Evolutionary conservation across 2,329 filamentous ascomycete genomes (phyloP).

Genomic region (Neonectria neomacrospora): DNA sequence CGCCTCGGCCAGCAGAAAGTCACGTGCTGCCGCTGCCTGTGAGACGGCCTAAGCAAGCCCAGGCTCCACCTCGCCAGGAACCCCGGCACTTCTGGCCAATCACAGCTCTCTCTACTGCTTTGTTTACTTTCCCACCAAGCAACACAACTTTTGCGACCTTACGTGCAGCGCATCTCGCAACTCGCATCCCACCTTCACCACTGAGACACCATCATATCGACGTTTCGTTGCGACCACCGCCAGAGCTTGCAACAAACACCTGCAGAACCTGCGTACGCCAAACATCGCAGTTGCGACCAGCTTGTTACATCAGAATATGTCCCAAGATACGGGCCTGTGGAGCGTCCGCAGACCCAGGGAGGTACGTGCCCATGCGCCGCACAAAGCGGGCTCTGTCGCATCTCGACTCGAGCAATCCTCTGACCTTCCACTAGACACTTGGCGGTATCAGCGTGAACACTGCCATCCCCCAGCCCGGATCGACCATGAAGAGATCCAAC

Average conservation of each 20-base stretch:
- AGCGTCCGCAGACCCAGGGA: slow-evolving; percentile 92
- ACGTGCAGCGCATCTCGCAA: slow-evolving; percentile 28
- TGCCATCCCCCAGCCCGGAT: slow-evolving; percentile 88
- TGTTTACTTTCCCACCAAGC: slow-evolving; percentile 58
- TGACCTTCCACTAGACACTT: slow-evolving; percentile 73
- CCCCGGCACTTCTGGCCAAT: slow-evolving; percentile 41
- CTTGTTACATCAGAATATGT: slow-evolving; percentile 65
- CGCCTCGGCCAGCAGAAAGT: slow-evolving; percentile 23
- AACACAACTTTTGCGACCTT: slow-evolving; percentile 47
- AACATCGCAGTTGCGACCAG: slow-evolving; percentile 33
- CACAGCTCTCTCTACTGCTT: slow-evolving; percentile 38
- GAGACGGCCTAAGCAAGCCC: background rate
- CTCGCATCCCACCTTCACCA: slow-evolving; percentile 37
- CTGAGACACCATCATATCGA: slow-evolving; percentile 30
- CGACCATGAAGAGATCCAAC: slow-evolving; percentile 92
- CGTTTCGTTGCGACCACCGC: slow-evolving; percentile 2
- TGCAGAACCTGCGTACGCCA: slow-evolving; percentile 25
- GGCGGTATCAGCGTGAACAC: slow-evolving; percentile 86
- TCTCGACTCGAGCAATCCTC: slow-evolving; percentile 17
- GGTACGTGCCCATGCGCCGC: slow-evolving; percentile 62
- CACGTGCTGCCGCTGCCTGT: slow-evolving; percentile 41
- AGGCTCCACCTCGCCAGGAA: background rate
- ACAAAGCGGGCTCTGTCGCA: slow-evolving; percentile 30
- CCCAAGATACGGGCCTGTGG: slow-evolving; percentile 88
- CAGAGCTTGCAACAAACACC: slow-evolving; percentile 10